Evolutionary conservation across 2,329 filamentous ascomycete genomes (phyloP).

Genomic region (Lojkania enalia): DNA sequence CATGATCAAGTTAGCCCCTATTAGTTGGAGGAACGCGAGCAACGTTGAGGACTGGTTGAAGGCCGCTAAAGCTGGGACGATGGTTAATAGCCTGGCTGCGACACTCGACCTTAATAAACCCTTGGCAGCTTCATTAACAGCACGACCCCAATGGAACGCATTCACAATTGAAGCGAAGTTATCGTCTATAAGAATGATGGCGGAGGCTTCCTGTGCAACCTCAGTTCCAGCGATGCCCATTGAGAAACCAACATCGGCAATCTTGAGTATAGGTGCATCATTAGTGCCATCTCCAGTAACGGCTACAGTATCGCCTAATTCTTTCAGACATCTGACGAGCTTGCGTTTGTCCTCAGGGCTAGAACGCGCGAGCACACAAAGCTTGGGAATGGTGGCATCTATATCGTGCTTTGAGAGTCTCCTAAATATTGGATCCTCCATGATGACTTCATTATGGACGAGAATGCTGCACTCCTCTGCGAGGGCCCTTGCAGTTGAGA

Average conservation of each 20-base stretch:
- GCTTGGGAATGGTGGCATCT: slow-evolving; percentile 60
- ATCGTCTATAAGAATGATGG: slow-evolving; percentile 96
- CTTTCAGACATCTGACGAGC: slow-evolving; percentile 65
- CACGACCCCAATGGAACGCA: slow-evolving; percentile 93
- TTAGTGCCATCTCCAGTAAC: slow-evolving; percentile 99
- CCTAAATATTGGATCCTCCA: slow-evolving; percentile 79
- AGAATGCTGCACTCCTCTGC: slow-evolving; percentile 76
- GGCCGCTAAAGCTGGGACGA: no score
- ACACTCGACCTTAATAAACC: no score
- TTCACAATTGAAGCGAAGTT: slow-evolving; percentile 97
- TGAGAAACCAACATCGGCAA: slow-evolving; percentile 94
- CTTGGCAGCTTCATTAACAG: no score
- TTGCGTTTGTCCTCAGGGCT: slow-evolving; percentile 71
- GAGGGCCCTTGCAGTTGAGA: slow-evolving; percentile 76
- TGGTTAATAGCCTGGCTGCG: no score
- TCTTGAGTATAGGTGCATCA: slow-evolving; percentile 94
- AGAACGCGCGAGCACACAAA: slow-evolving; percentile 70
- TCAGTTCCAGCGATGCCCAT: slow-evolving; percentile 93
- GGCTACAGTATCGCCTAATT: slow-evolving; percentile 89
- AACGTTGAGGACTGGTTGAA: no score
- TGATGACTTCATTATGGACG: slow-evolving; percentile 69
- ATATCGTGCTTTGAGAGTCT: slow-evolving; percentile 66
- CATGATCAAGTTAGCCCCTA: no score
- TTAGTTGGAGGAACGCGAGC: no score
- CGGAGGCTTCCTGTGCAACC: slow-evolving; percentile 89